These are phyloP conservation scores for Lasiodiplodia gonubiensis DNA, from an alignment of 2,329 filamentous ascomycete genomes.

Conservation along the genomic window DNA sequence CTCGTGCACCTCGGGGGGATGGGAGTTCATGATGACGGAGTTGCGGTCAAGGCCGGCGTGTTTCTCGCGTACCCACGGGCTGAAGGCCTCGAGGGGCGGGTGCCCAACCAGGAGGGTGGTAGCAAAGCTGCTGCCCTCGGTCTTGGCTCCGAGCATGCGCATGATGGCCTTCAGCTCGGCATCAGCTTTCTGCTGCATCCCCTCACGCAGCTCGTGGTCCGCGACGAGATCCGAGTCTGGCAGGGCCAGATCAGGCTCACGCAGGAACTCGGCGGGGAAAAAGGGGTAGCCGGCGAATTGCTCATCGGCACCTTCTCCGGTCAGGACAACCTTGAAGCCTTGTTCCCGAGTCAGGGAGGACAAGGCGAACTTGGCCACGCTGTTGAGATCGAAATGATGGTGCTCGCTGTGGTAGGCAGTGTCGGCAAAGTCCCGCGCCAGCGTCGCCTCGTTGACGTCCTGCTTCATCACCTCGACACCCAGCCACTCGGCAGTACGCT, in stretches of 20 bases:
- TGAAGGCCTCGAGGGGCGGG: too few species aligned
- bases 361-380: conserved; percentile 56
- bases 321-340: conserved; percentile 59
- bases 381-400: conserved; percentile 55
- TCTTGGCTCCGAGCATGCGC: too few species aligned
- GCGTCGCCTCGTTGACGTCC: conserved; percentile 48
- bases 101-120: too few species aligned
- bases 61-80: too few species aligned
- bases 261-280: conserved; percentile 53
- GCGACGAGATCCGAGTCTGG: not conserved
- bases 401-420: conserved; percentile 51
- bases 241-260: conserved; percentile 48
- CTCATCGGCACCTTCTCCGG: conserved; percentile 58
- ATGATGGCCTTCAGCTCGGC: too few species aligned
- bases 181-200: too few species aligned
- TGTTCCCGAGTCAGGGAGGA: conserved; percentile 50
- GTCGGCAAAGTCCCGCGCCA: conserved; percentile 50
- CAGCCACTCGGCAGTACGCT: conserved; percentile 53
- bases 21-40: too few species aligned
- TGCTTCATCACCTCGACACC: conserved; percentile 50
- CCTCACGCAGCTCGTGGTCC: too few species aligned
- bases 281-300: conserved; percentile 57
- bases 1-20: not conserved
- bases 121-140: too few species aligned
- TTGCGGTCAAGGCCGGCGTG: too few species aligned